A percentile compares a stretch with the other conserved stretches of the same genome.
Evolutionary conservation across 805 yeast genomes (phyloP).

Genomic region (Nakazawaea holstii): DNA sequence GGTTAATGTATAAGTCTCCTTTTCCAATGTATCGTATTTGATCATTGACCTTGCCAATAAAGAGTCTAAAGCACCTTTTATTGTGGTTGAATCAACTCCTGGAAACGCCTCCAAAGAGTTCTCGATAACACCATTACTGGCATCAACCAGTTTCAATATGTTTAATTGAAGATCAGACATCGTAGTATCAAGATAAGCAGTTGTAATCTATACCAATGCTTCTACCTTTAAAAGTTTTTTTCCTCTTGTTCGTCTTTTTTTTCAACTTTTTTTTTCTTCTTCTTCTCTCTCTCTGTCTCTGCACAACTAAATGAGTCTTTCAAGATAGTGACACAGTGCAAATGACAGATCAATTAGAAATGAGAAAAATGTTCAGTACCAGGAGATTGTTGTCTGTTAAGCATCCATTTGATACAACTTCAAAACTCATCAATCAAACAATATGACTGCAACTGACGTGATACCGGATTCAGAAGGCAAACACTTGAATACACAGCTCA

Average conservation of each 20-base stretch:
- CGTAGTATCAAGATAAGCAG: neutral
- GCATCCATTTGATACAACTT: too few relatives aligned
- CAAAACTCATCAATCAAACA: neutral
- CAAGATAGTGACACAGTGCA: too few relatives aligned
- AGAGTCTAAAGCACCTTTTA: constrained; percentile 83
- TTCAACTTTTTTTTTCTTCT: neutral
- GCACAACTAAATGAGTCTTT: too few relatives aligned
- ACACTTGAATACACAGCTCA: neutral
- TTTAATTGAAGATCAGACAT: constrained; percentile 69
- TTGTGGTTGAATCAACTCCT: constrained; percentile 51
- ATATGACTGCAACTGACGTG: neutral
- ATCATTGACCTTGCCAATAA: constrained; percentile 82
- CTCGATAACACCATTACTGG: constrained; percentile 48
- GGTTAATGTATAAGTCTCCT: constrained; percentile 70
- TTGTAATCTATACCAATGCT: neutral
- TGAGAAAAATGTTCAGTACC: too few relatives aligned
- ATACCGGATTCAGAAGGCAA: neutral
- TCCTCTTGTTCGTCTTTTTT: neutral
- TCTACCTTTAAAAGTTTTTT: neutral
- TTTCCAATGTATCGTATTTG: constrained; percentile 64
- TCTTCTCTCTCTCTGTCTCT: neutral
- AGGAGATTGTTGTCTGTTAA: too few relatives aligned
- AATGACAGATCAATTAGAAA: too few relatives aligned
- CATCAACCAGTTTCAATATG: constrained; percentile 61
- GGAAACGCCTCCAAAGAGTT: constrained; percentile 72